phyloP scores from a whole-genome alignment of 192 early-diverging fungal species.

The Backusella circina region DNA sequence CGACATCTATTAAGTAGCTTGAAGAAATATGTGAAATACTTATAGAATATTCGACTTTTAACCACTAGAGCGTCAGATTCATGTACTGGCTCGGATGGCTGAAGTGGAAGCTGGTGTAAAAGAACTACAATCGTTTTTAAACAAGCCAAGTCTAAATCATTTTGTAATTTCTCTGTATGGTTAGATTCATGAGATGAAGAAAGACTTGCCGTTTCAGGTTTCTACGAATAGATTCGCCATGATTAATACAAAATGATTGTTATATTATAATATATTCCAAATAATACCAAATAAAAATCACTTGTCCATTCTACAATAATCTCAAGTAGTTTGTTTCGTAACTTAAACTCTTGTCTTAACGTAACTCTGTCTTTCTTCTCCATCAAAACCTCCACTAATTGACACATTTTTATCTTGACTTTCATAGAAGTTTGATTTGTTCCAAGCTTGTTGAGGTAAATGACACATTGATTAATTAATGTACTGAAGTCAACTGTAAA shows the following conservation, averaged over 20 bases:
- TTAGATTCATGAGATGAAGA: conserved; percentile 4
- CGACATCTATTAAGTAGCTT: conserved; percentile 65
- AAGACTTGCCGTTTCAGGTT: conserved; percentile 14
- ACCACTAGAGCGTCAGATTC: conserved; percentile 55
- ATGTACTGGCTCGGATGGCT: conserved; percentile 48
- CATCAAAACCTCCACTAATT: conserved; percentile 51
- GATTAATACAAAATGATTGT: neutral
- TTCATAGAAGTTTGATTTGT: conserved; percentile 29
- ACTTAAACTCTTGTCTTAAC: conserved; percentile 48
- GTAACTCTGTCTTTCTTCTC: conserved; percentile 49
- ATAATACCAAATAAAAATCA: conserved; percentile 41
- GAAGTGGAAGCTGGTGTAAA: conserved; percentile 65
- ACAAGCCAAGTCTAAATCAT: conserved; percentile 73
- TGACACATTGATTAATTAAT: conserved; percentile 42
- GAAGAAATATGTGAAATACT: conserved; percentile 75
- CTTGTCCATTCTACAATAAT: conserved; percentile 55
- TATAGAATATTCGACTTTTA: conserved; percentile 62
- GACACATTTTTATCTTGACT: conserved; percentile 59
- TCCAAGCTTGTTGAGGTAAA: conserved; percentile 52
- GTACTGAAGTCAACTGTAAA: conserved; percentile 49
- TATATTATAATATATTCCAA: neutral
- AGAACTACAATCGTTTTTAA: conserved; percentile 69
- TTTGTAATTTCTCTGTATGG: conserved; percentile 55
- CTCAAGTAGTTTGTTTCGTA: conserved; percentile 52
- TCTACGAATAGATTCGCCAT: neutral